Percentiles rank a stretch among this genome's conserved stretches.
These are phyloP conservation scores for Penicillium lagena DNA, from an alignment of 495 filamentous ascomycete species.

Conservation along the genomic window DNA sequence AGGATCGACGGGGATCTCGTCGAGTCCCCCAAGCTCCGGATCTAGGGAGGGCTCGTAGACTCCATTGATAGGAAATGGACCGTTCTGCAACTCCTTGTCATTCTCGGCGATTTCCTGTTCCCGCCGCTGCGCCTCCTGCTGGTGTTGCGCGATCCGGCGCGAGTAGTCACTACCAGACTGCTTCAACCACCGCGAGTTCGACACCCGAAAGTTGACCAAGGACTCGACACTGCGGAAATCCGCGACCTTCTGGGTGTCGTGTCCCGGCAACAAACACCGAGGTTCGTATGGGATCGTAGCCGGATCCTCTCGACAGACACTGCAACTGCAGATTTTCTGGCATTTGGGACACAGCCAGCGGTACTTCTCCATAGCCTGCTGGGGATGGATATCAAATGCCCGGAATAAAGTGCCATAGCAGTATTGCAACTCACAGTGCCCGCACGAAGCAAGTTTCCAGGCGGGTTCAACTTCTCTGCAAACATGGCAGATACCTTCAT, in stretches of 20 bases:
- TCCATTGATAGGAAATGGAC: too few relatives aligned
- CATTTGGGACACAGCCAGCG: conserved; percentile 88
- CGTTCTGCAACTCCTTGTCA: neutral
- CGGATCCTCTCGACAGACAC: conserved; percentile 56
- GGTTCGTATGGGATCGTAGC: conserved; percentile 69
- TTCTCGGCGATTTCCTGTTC: neutral
- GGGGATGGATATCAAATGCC: conserved; percentile 81
- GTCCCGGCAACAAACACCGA: conserved; percentile 74
- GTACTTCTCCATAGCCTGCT: conserved; percentile 66
- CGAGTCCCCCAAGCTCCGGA: neutral
- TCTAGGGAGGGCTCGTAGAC: too few relatives aligned
- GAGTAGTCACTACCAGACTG: conserved; percentile 45
- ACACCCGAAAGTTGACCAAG: conserved; percentile 75
- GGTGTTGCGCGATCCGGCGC: conserved; percentile 39
- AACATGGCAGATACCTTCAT: conserved; percentile 64
- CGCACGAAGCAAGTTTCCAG: conserved; percentile 78
- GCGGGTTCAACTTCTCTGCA: conserved; percentile 65
- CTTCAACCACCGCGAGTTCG: conserved; percentile 74
- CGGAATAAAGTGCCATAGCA: conserved; percentile 87
- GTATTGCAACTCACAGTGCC: conserved; percentile 64
- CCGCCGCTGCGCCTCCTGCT: conserved; percentile 45
- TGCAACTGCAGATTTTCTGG: conserved; percentile 75
- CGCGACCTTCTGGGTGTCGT: conserved; percentile 81
- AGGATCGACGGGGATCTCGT: conserved; percentile 47
- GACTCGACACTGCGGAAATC: conserved; percentile 84